Evolutionary conservation across 257 asterid species (phyloP), one percentile per base, ranked within the genome.

Genomic region (Cruciata laevipes): DNA sequence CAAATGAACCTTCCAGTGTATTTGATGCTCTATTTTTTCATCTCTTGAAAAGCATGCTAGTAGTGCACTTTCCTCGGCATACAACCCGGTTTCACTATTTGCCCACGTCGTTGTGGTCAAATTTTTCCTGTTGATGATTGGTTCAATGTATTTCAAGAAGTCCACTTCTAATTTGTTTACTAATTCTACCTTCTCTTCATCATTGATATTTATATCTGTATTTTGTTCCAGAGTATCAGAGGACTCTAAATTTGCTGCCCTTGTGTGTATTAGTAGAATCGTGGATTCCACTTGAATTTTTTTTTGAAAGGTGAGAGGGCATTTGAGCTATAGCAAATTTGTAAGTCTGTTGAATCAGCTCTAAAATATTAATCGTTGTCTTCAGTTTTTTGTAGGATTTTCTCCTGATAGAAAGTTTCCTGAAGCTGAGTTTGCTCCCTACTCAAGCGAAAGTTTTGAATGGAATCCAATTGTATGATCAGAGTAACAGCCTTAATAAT

Each of bases 391-490:
- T 78, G 72, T 88, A 93, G 99, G 95, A 74, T 84, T 78, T 77
- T 93, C 99, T 71, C 99, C 97, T 68, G 99, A 93, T 80, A 83
- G 73, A 64, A 90, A 88, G 83, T 93, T 90, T 81, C 99, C 99
- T 0, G 92, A 78, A 81, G 90, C 91, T 70, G 96, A 84, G 79
- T 93, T 90, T 66, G 82, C 99, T 76, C 95, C 99, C 59, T 93
- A 93, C 67, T 63, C 63, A 62, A 81, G 77, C 82, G 77, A 76
- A 75, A 74, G 66, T 47, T 93, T 86, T 83, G 90, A 86, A 72
- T 93, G 99, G 99, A 93, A 93, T 78, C 96, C 99, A 70, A 69
- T 68, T 38, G 99, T 93, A 88, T 61, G 95, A 85, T 17, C 51
- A 74, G 24, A 73, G 75, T 70, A n/a, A n/a, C n/a, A n/a, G 0